Evolutionary conservation across 768 basidiomycete genomes (phyloP).

Genomic region (Neoboletus subvelutipes): DNA sequence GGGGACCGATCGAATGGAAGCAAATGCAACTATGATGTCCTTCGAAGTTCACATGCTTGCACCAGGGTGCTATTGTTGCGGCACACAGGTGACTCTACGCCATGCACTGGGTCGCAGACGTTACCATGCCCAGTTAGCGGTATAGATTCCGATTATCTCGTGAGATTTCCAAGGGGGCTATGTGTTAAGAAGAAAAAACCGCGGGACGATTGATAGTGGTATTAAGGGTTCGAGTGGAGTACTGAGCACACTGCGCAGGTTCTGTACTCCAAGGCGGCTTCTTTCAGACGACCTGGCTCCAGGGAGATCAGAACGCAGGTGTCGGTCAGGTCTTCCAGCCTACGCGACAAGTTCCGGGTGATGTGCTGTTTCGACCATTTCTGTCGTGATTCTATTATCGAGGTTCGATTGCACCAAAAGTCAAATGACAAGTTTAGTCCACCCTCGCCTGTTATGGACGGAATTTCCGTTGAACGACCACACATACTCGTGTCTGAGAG

Average conservation of each 20-base stretch:
- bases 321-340: neutral
- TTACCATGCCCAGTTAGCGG: conserved; percentile 10
- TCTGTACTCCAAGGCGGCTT: neutral
- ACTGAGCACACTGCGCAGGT: neutral
- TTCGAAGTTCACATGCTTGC: conserved; percentile 8
- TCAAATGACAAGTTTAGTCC: neutral
- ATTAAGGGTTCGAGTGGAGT: neutral
- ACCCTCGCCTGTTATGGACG: neutral
- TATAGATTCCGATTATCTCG: conserved; percentile 18
- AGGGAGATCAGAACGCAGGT: neutral
- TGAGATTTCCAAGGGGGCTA: neutral
- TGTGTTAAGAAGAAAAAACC: neutral
- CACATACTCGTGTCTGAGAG: neutral
- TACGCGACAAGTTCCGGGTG: neutral
- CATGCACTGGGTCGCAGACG: conserved; percentile 7
- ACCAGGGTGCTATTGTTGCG: conserved; percentile 3
- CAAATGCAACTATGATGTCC: neutral
- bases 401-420: neutral
- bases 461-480: neutral
- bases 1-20: conserved; percentile 4
- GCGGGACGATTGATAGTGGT: neutral
- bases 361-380: neutral
- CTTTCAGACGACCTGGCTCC: neutral
- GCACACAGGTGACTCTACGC: neutral
- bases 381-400: neutral